Base-by-base conservation (phyloP, 495 filamentous ascomycete genomes). In the Lasiosphaeriaceae sp. region DNA sequence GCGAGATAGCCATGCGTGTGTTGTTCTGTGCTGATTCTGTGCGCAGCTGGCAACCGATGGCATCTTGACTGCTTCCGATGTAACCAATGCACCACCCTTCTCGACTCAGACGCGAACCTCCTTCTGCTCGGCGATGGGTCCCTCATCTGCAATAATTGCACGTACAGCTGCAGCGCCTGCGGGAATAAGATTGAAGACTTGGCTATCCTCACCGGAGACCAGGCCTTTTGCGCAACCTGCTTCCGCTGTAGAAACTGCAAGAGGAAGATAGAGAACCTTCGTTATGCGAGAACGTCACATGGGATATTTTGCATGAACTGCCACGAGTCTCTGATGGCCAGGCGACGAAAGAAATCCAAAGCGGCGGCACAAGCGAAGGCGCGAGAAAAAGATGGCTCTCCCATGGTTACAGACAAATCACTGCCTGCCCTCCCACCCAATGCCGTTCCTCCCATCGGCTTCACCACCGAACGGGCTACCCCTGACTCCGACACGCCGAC, bases 301-400 rank as follows among this genome's bases (percentile, higher is more conserved):
- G 95, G 95, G 37, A 99, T 97, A 50, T 97, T 99, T 70, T 99
- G 95, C 78, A 99, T 99, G 95, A 92, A 87, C 67, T 99, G 95
- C 68, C 95, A 99, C 68, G 95, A 99, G 67, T 92, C 90, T n/a
- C 73, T 99, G 29, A 99, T 99, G 95, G 91, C 94, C 47, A 80
- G 95, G 55, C 82, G 95, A 62, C 83, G 91, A 54, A 99, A 99
- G 74, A 93, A 92, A 67, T 82, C 86, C 66, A 87, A 89, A 71
- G 83, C 80, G 52, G 74, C 83, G 2, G 75, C 80, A 26, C 74
- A 83, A 60, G 75, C 80, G 53, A 87, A 85, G 64, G 77, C 82
- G 55, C 74, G 80, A 54, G 81, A 81, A 29, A 86, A 81, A 62
- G 80, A 83, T 53, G 64, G 79, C 46, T 78, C 82, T 4, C 78